These are phyloP conservation scores for Digitaria exilis DNA, from an alignment of 202 grass and related monocot species.

Conservation along the genomic window DNA sequence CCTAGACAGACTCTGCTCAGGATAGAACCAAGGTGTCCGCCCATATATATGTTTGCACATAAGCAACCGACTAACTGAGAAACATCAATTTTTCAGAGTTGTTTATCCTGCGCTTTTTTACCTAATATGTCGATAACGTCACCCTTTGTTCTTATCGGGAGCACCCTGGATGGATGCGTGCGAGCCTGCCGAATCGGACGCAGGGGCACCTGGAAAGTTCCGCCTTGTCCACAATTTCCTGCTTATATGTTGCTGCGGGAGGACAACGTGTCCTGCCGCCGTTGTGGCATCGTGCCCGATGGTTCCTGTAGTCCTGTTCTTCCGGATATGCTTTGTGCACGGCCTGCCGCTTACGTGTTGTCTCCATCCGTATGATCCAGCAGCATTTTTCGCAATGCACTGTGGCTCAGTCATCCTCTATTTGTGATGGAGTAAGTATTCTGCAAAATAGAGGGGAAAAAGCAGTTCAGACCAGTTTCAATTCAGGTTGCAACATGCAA, in stretches of 20 bases:
- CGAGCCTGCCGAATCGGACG: slow-evolving; percentile 33
- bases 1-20: not conserved
- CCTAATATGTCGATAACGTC: slow-evolving; percentile 43
- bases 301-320: not conserved
- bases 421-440: no score
- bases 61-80: not conserved
- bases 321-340: slow-evolving; percentile 25
- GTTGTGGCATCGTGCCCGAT: not conserved
- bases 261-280: slow-evolving; percentile 31
- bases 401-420: not conserved
- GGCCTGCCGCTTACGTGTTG: slow-evolving; percentile 28
- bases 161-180: slow-evolving; percentile 1
- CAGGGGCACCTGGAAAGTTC: slow-evolving; percentile 28
- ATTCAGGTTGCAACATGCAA: no score
- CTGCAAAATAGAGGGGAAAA: no score
- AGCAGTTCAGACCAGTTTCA: no score
- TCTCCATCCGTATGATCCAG: slow-evolving; percentile 26
- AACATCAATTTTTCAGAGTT: not conserved
- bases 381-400: slow-evolving; percentile 1
- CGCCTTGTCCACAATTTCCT: slow-evolving; percentile 32
- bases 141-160: slow-evolving; percentile 1
- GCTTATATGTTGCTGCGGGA: slow-evolving; percentile 45
- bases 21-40: not conserved
- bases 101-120: slow-evolving; percentile 23
- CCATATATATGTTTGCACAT: not conserved